Evolutionary conservation across 805 yeast species (phyloP).

Genomic region (Candida pini): DNA sequence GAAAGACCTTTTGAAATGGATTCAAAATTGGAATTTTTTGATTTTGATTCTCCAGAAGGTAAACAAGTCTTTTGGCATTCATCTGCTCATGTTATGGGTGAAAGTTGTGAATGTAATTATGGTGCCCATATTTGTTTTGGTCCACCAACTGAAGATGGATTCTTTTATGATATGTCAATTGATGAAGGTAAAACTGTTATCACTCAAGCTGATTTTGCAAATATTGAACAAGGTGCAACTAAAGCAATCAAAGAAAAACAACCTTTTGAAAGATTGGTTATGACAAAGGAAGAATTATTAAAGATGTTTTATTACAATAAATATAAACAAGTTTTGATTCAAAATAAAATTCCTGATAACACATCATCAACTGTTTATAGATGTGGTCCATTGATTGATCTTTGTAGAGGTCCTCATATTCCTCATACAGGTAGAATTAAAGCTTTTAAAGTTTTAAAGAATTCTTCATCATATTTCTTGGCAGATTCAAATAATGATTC

Average conservation of each 20-base stretch:
- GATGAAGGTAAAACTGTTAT: conserved; percentile 71
- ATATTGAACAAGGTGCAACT: conserved; percentile 80
- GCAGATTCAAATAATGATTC: conserved; percentile 94
- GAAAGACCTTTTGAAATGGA: conserved; percentile 85
- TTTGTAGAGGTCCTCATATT: conserved; percentile 96
- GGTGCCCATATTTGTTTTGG: conserved; percentile 93
- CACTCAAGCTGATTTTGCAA: conserved; percentile 75
- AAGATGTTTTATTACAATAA: conserved; percentile 94
- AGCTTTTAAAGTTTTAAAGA: conserved; percentile 88
- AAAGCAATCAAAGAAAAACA: conserved; percentile 92
- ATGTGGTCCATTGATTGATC: conserved; percentile 95
- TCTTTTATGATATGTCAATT: conserved; percentile 93
- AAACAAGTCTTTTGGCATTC: conserved; percentile 98
- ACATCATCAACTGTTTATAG: conserved; percentile 95
- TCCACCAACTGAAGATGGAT: conserved; percentile 97
- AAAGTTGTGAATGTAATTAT: conserved; percentile 92
- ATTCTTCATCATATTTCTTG: conserved; percentile 92
- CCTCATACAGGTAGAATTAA: conserved; percentile 97
- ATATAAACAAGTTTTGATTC: conserved; percentile 84
- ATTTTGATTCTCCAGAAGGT: conserved; percentile 92
- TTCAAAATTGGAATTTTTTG: conserved; percentile 70
- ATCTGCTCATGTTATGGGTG: conserved; percentile 96
- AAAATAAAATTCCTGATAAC: conserved; percentile 90
- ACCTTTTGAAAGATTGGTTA: conserved; percentile 85
- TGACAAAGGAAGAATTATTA: conserved; percentile 86